Conservation (phyloP, 1,139 yeast genomes). For the Meyerozyma athensensis region DNA sequence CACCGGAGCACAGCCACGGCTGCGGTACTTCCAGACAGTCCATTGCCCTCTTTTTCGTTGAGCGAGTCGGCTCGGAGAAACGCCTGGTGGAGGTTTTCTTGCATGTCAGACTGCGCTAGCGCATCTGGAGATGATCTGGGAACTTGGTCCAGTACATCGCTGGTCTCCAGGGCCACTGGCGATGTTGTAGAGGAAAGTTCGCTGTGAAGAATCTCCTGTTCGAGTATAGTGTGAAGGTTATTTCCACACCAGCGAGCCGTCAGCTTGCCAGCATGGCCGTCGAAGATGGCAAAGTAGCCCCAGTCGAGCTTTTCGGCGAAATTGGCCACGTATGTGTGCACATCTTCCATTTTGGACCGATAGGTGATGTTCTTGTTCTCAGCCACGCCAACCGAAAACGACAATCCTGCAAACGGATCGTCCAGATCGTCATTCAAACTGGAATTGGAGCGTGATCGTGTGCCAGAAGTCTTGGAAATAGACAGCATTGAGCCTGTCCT, state of each 20-base stretch:
- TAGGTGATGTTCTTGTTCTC: slow-evolving; percentile 81
- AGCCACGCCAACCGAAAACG: slow-evolving; percentile 80
- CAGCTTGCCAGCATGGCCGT: slow-evolving; percentile 95
- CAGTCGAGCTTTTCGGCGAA: slow-evolving; percentile 86
- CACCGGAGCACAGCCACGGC: slow-evolving; percentile 89
- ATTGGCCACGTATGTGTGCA: slow-evolving; percentile 89
- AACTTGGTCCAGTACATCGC: slow-evolving; percentile 1
- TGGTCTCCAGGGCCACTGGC: slow-evolving; percentile 10
- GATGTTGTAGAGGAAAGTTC: slow-evolving; percentile 14
- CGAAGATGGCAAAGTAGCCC: slow-evolving; percentile 95
- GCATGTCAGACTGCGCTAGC: slow-evolving; percentile 35
- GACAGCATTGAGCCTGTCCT: slow-evolving; percentile 2
- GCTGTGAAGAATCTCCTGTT: slow-evolving; percentile 38
- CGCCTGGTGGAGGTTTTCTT: slow-evolving; percentile 52
- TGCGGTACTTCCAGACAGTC: slow-evolving; percentile 88
- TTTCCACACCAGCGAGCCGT: slow-evolving; percentile 97
- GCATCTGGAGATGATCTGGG: slow-evolving; percentile 8
- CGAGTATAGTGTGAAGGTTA: slow-evolving; percentile 66
- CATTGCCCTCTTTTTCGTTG: slow-evolving; percentile 56
- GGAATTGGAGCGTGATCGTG: slow-evolving; percentile 1
- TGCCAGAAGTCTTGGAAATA: slow-evolving; percentile 3
- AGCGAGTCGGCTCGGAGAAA: slow-evolving; percentile 73
- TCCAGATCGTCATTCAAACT: background rate
- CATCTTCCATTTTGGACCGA: slow-evolving; percentile 93
- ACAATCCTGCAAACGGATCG: slow-evolving; percentile 47